phyloP scores from a whole-genome alignment of 2,329 filamentous ascomycete genomes.

The Colletotrichum cereale region DNA sequence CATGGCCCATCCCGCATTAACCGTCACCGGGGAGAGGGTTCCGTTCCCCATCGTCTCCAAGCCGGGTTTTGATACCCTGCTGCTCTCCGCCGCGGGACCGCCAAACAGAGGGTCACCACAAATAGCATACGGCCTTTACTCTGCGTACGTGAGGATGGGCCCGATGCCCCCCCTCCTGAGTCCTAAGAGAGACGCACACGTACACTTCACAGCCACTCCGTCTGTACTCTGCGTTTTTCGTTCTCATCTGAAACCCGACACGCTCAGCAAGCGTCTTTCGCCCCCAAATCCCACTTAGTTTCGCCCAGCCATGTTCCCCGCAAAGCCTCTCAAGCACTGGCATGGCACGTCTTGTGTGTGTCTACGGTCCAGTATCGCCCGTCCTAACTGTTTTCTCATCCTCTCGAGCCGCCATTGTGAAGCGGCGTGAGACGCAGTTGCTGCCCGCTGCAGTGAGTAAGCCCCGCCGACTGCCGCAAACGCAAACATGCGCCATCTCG shows the following conservation, averaged over 20 bases:
- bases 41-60: slow-evolving; percentile 25
- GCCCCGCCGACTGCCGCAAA: slow-evolving; percentile 16
- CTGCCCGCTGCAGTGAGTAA: neutral
- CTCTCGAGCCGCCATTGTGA: slow-evolving; percentile 6
- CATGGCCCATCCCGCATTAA: slow-evolving; percentile 25
- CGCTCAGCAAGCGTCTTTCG: slow-evolving; percentile 19
- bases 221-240: slow-evolving; percentile 26
- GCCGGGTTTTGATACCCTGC: slow-evolving; percentile 5
- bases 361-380: slow-evolving; percentile 2
- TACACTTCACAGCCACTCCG: slow-evolving; percentile 31
- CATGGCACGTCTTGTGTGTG: slow-evolving; percentile 22
- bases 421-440: slow-evolving; percentile 21
- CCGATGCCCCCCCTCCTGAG: slow-evolving; percentile 5
- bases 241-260: slow-evolving; percentile 38
- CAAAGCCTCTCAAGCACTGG: slow-evolving; percentile 15
- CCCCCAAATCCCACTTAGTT: neutral
- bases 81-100: neutral
- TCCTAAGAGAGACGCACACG: slow-evolving; percentile 14
- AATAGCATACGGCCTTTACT: slow-evolving; percentile 19
- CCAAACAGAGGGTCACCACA: slow-evolving; percentile 16
- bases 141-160: slow-evolving; percentile 11
- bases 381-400: neutral
- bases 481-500: slow-evolving; percentile 18
- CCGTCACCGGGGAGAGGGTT: slow-evolving; percentile 18
- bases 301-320: slow-evolving; percentile 34